Base-by-base conservation (phyloP, 768 basidiomycete species). In the Kondoa malvinella region DNA sequence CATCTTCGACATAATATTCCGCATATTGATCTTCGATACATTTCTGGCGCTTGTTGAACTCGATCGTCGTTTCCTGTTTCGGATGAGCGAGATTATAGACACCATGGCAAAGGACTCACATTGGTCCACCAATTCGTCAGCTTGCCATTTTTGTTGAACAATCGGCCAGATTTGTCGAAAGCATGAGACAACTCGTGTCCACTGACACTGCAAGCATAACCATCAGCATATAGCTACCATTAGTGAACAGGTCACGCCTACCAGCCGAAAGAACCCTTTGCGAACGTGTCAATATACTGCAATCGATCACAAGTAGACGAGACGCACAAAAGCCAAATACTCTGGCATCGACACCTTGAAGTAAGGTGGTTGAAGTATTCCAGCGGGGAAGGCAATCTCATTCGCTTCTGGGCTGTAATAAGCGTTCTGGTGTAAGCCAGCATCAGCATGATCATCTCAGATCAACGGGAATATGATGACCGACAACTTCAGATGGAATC, bases 371-470 rank as follows among this genome's bases (percentile, higher is more conserved):
- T 86, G 89, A 21, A 97, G 78, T 73, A 97, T 92, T 29, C 95
- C 95, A 26, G 95, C 94, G 8, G 95, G 92, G 80, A 99, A 96
- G 26, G 91, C 89, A 64, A 92, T 91, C 86, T 94, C 91, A 71
- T 91, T 92, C 1, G 86, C 84, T 12, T 88, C 86, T 33, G 90
- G 86, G 70, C 85, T 86, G 78, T 85, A 90, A 77, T 92, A 92
- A 0, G 91, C 91, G 74, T 92, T 88, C 69, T 92, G 21, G 1
- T n/a, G 50, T 8, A 1, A 29, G 12, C 17, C 2, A 1, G 1
- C 17, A 1, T 3, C 14, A 17, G 25, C 50, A 56, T 2, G 14
- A 1, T 17, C 0, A 57, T n/a, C 32, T 33, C 2, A 21, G 17
- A 25, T 8, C 15, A 40, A 25, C 4, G 21, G 4, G 30, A 25